Evolutionary conservation across 2,329 filamentous ascomycete genomes (phyloP), one percentile per base, ranked within the genome.

Genomic region (Fusarium solani-melongenae): DNA sequence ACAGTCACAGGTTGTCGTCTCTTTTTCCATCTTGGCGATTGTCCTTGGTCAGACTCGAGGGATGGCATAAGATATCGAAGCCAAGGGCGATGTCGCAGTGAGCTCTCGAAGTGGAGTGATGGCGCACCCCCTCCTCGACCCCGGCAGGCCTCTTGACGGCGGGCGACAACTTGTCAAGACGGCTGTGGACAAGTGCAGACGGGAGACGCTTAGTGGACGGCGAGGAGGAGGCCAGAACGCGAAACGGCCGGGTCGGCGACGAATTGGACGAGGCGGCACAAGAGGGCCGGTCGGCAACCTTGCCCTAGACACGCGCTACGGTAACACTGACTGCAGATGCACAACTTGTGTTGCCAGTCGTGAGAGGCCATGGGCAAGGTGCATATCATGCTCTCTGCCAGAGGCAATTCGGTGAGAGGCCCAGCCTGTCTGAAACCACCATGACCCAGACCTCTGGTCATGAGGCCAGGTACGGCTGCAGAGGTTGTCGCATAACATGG

Each of bases 41-140:
- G 36, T 49, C 27, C 34, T 53, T 49, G 33, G 27, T 44, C 46
- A 73, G 22, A 62, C 29, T 36, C 27, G 24, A 29, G 58, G 57
- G 53, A 34, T 69, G 39, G 46, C 46, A 66, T 29, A 60, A 68
- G 61, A 69, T 76, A 69, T 67, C 71, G 71, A 51, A 51, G 44
- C 62, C 49, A 34, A 72, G 36, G 68, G 70, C 63, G 59, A 70
- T 76, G 74, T 75, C 72, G 69, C 70, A 67, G 59, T 69, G 76
- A 75, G 69, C 64, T 70, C 51, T 58, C 39, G 34, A 62, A 46
- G 76, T 78, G 76, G 73, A 78, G 73, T 57, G 70, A 76, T 76
- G 76, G 76, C 73, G 71, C 74, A 74, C 74, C 73, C 71, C 72
- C 72, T 74, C 57, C 63, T 76, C 44, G 60, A 55, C 57, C 62